Conservation (phyloP, 352 stramenopile species). For the Pythium guiyangense region DNA sequence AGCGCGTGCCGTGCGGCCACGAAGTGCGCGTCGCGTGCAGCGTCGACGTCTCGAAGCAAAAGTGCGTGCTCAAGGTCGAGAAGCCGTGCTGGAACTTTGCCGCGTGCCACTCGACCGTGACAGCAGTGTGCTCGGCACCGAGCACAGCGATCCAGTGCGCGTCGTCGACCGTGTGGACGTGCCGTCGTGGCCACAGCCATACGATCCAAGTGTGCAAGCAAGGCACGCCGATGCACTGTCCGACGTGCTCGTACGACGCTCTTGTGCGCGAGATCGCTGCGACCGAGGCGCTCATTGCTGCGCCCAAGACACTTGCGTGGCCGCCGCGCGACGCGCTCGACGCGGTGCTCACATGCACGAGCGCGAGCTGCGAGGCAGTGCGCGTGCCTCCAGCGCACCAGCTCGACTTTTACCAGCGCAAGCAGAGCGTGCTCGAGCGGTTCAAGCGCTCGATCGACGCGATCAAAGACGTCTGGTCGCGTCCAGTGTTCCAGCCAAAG, state of each 20-base stretch:
- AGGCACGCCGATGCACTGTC: slow-evolving; percentile 46
- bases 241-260: slow-evolving; percentile 28
- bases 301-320: neutral
- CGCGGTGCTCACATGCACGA: neutral
- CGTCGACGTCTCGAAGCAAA: slow-evolving; percentile 26
- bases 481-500: slow-evolving; percentile 31
- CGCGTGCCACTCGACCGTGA: slow-evolving; percentile 30
- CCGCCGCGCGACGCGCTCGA: slow-evolving; percentile 10
- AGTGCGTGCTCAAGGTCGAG: slow-evolving; percentile 30
- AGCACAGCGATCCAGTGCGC: slow-evolving; percentile 27
- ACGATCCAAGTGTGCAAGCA: slow-evolving; percentile 38
- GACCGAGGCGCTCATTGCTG: neutral
- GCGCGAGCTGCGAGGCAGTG: slow-evolving; percentile 12
- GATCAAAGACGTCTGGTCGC: slow-evolving; percentile 34
- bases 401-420: slow-evolving; percentile 33
- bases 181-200: slow-evolving; percentile 29
- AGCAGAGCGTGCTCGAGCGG: slow-evolving; percentile 36
- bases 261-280: slow-evolving; percentile 27
- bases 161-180: slow-evolving; percentile 36
- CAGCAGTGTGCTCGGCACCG: slow-evolving; percentile 13
- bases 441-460: slow-evolving; percentile 33
- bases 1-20: slow-evolving; percentile 35
- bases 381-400: slow-evolving; percentile 21
- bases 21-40: slow-evolving; percentile 28
- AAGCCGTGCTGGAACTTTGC: slow-evolving; percentile 61